A percentile compares a stretch with the other conserved stretches of the same genome.
phyloP scores from a whole-genome alignment of 73 alveolate genomes.

The Tetrahymena elliotti region DNA sequence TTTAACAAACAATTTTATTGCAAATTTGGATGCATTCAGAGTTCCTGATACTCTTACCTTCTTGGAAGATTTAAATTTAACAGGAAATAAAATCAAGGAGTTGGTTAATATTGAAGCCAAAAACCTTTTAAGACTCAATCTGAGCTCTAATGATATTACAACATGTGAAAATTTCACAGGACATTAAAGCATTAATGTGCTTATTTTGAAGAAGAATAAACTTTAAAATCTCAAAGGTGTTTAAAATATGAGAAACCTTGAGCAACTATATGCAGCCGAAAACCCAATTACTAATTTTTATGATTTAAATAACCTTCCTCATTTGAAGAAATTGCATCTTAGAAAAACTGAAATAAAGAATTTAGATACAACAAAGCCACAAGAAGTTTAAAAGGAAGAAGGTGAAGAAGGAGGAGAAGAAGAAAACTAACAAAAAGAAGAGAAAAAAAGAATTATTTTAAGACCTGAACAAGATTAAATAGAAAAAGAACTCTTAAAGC shows the following conservation, averaged over 20 bases:
- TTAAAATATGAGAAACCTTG: slow-evolving; percentile 14
- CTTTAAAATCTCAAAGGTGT: slow-evolving; percentile 16
- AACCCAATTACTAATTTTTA: background rate
- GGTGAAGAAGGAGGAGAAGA: background rate
- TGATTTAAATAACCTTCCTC: slow-evolving; percentile 16
- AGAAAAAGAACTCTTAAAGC: background rate
- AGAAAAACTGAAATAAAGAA: slow-evolving; percentile 18
- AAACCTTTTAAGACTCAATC: background rate
- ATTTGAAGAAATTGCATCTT: slow-evolving; percentile 17
- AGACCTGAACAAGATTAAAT: background rate
- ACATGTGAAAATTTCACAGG: slow-evolving; percentile 17
- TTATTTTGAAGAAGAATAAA: slow-evolving; percentile 22
- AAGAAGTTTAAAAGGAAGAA: background rate
- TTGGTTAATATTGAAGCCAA: slow-evolving; percentile 14
- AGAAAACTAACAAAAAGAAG: background rate
- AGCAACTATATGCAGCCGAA: slow-evolving; percentile 19
- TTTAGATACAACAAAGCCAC: background rate
- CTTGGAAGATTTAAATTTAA: slow-evolving; percentile 33
- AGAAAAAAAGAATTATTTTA: background rate
- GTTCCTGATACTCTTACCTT: slow-evolving; percentile 26
- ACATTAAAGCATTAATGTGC: slow-evolving; percentile 3
- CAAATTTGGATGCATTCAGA: slow-evolving; percentile 22
- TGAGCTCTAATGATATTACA: slow-evolving; percentile 9
- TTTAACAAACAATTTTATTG: slow-evolving; percentile 17
- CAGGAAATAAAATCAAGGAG: slow-evolving; percentile 14